Percentiles rank a stretch among this genome's conserved stretches.
Evolutionary conservation across 2,329 filamentous ascomycete species (phyloP).

Genomic region (Trichoderma sp.): DNA sequence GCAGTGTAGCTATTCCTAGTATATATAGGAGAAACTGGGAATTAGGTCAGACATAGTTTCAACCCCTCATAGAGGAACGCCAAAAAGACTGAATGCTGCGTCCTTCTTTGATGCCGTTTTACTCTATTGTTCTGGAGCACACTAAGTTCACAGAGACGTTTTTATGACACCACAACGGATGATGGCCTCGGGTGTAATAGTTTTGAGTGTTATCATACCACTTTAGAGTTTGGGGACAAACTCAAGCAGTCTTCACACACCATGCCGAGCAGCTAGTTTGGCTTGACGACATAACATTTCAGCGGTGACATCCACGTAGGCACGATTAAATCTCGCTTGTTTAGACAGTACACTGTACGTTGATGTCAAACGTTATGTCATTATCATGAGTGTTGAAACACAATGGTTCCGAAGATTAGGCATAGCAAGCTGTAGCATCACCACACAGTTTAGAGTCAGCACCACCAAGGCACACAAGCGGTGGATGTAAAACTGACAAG

Average conservation of each 20-base stretch:
- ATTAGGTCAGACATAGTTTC: background rate
- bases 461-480: background rate
- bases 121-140: background rate
- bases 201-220: background rate
- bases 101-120: background rate
- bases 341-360: background rate
- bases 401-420: background rate
- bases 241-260: background rate
- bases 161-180: background rate
- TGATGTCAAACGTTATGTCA: background rate
- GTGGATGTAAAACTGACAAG: background rate
- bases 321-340: background rate
- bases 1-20: background rate
- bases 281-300: background rate
- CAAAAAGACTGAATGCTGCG: background rate
- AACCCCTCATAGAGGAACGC: background rate
- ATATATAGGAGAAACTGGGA: background rate
- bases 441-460: background rate
- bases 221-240: background rate
- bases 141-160: background rate
- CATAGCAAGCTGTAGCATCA: background rate
- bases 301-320: background rate
- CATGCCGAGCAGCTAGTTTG: background rate
- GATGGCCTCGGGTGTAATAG: background rate
- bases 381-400: background rate